These are phyloP conservation scores for Keqinozyma sinolaborantium DNA, from an alignment of 1,139 yeast genomes.

Conservation along the genomic window DNA sequence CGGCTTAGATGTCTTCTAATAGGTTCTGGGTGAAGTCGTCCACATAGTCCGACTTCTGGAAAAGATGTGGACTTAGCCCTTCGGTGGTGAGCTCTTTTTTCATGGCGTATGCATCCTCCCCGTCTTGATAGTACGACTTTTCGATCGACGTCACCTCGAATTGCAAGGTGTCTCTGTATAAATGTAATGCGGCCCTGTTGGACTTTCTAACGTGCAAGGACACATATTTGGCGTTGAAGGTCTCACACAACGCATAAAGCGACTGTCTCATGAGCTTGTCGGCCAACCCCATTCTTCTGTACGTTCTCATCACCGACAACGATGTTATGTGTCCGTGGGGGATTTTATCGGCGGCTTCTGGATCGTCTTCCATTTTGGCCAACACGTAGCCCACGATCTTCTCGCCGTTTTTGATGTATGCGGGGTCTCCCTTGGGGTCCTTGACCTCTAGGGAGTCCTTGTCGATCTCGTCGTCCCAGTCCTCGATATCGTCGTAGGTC, in stretches of 20 bases:
- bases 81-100: slow-evolving; percentile 59
- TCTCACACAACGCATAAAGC: slow-evolving; percentile 72
- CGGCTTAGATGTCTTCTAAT: slow-evolving; percentile 17
- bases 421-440: slow-evolving; percentile 50
- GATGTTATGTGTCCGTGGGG: slow-evolving; percentile 96
- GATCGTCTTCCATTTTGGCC: slow-evolving; percentile 96
- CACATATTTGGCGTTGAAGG: slow-evolving; percentile 79
- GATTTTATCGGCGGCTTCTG: slow-evolving; percentile 64
- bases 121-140: slow-evolving; percentile 88
- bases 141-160: slow-evolving; percentile 83
- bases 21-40: slow-evolving; percentile 52
- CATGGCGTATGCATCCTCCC: slow-evolving; percentile 99
- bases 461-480: slow-evolving; percentile 35
- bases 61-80: slow-evolving; percentile 55
- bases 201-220: slow-evolving; percentile 92
- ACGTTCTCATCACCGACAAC: slow-evolving; percentile 90
- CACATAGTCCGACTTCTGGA: slow-evolving; percentile 40
- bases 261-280: slow-evolving; percentile 91
- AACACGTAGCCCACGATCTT: slow-evolving; percentile 91
- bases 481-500: slow-evolving; percentile 44
- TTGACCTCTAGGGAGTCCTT: slow-evolving; percentile 21
- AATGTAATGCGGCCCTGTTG: slow-evolving; percentile 89
- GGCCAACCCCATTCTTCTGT: slow-evolving; percentile 92
- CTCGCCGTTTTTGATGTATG: slow-evolving; percentile 64
- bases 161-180: slow-evolving; percentile 80